A percentile compares a stretch with the other conserved stretches of the same genome.
phyloP scores from a whole-genome alignment of 805 yeast genomes.

The Wickerhamiella allomyrinae region DNA sequence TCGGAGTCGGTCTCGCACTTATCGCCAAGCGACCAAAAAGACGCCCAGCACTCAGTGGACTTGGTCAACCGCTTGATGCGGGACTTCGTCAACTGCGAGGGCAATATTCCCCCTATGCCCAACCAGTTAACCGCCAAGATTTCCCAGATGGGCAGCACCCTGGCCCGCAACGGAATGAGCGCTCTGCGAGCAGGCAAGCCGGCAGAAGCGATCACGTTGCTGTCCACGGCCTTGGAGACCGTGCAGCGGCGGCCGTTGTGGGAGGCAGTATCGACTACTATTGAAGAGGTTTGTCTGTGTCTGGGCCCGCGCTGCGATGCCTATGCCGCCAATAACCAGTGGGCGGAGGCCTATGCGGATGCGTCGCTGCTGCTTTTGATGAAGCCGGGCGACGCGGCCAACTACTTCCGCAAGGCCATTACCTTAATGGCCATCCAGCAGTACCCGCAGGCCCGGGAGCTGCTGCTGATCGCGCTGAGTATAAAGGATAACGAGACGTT shows the following conservation, averaged over 20 bases:
- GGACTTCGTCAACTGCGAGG: conserved; percentile 20
- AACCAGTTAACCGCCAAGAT: conserved; percentile 17
- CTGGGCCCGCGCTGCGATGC: conserved; percentile 28
- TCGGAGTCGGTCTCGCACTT: background rate
- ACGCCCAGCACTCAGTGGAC: conserved; percentile 13
- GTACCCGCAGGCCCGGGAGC: conserved; percentile 18
- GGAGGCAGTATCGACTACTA: conserved; percentile 24
- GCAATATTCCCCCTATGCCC: conserved; percentile 28
- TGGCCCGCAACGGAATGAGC: conserved; percentile 23
- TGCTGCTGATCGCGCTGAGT: conserved; percentile 16
- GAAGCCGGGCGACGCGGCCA: conserved; percentile 22
- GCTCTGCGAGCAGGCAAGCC: conserved; percentile 18
- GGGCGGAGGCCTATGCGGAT: conserved; percentile 29
- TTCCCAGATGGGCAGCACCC: conserved; percentile 23
- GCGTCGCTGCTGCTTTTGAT: conserved; percentile 24
- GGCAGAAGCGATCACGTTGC: conserved; percentile 25
- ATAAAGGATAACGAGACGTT: conserved; percentile 15
- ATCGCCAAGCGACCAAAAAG: conserved; percentile 22
- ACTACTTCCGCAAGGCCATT: conserved; percentile 25
- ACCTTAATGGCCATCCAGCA: conserved; percentile 17
- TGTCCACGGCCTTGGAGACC: conserved; percentile 27
- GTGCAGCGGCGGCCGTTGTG: conserved; percentile 28
- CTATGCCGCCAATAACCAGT: conserved; percentile 22
- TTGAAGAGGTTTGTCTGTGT: conserved; percentile 24
- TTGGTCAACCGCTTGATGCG: conserved; percentile 22